Percentiles rank a stretch among this genome's conserved stretches.
These are phyloP conservation scores for Begonia peltatifolia DNA, from an alignment of 306 rosid species.

Conservation along the genomic window DNA sequence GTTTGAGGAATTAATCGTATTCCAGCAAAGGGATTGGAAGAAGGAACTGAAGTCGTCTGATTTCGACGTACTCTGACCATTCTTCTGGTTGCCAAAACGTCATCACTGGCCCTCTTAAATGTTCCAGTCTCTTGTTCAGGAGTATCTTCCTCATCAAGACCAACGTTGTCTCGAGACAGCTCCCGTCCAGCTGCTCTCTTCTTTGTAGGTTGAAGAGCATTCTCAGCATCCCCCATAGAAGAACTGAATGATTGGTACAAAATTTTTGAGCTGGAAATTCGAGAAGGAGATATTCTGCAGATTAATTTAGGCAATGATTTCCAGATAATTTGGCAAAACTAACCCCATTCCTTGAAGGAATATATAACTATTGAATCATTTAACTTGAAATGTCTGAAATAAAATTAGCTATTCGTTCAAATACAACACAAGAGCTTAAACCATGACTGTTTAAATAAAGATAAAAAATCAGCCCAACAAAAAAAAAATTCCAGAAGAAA, in stretches of 20 bases:
- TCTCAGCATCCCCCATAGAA: slow-evolving; percentile 68
- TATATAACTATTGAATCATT: no score
- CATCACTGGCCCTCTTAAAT: slow-evolving; percentile 86
- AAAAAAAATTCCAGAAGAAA: no score
- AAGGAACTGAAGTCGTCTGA: slow-evolving; percentile 31
- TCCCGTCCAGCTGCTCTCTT: slow-evolving; percentile 93
- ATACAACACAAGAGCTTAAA: not conserved
- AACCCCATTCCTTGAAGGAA: not conserved
- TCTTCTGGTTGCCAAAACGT: slow-evolving; percentile 76
- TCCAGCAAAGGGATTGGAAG: slow-evolving; percentile 82
- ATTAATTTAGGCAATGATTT: slow-evolving; percentile 11
- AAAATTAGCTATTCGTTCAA: not conserved
- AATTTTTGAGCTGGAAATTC: not conserved
- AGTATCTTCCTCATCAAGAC: slow-evolving; percentile 62
- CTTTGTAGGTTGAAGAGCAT: slow-evolving; percentile 54
- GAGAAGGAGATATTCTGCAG: slow-evolving; percentile 24
- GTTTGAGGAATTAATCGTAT: slow-evolving; percentile 41
- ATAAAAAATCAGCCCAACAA: no score
- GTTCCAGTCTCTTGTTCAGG: slow-evolving; percentile 57
- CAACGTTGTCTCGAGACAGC: slow-evolving; percentile 66
- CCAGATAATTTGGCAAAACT: slow-evolving; percentile 9
- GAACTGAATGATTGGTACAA: slow-evolving; percentile 6
- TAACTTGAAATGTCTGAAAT: not conserved
- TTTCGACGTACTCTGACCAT: slow-evolving; percentile 77
- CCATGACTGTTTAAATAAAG: no score